phyloP scores from a whole-genome alignment of 768 basidiomycete species.

The button mushroom (Agaricus bisporus) region DNA sequence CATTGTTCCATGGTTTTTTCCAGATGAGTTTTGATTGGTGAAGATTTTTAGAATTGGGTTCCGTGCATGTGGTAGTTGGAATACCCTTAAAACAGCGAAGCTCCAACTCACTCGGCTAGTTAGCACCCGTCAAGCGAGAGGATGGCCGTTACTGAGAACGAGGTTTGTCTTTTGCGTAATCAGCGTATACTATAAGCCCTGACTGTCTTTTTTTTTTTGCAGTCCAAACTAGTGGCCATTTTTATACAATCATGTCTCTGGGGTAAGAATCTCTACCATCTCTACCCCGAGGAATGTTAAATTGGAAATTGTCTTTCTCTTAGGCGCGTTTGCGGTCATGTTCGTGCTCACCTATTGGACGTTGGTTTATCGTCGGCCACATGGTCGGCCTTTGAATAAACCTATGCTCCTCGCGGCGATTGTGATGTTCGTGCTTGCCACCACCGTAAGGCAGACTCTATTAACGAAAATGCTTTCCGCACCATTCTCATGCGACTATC shows the following conservation, averaged over 20 bases:
- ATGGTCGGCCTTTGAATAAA: constrained; percentile 21
- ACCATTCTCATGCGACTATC: background rate
- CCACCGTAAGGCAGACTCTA: constrained; percentile 18
- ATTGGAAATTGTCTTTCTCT: background rate
- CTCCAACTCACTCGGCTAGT: background rate
- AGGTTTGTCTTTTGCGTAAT: constrained; percentile 7
- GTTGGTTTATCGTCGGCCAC: constrained; percentile 20
- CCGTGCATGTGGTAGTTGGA: background rate
- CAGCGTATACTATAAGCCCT: background rate
- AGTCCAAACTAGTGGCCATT: constrained; percentile 22
- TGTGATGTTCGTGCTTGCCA: constrained; percentile 26
- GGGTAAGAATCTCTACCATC: constrained; percentile 11
- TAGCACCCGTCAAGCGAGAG: background rate
- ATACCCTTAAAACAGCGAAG: background rate
- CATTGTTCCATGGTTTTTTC: background rate
- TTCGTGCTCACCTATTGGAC: constrained; percentile 25
- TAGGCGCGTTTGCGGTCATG: constrained; percentile 24
- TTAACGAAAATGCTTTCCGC: background rate
- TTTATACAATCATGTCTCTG: constrained; percentile 23
- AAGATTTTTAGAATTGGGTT: background rate
- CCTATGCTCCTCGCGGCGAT: constrained; percentile 25
- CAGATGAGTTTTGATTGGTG: background rate
- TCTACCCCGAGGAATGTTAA: background rate
- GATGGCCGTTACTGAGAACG: constrained; percentile 13
- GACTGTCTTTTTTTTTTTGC: background rate